Base-by-base conservation (phyloP, 2,329 filamentous ascomycete species). In the Fusarium nelsonii region DNA sequence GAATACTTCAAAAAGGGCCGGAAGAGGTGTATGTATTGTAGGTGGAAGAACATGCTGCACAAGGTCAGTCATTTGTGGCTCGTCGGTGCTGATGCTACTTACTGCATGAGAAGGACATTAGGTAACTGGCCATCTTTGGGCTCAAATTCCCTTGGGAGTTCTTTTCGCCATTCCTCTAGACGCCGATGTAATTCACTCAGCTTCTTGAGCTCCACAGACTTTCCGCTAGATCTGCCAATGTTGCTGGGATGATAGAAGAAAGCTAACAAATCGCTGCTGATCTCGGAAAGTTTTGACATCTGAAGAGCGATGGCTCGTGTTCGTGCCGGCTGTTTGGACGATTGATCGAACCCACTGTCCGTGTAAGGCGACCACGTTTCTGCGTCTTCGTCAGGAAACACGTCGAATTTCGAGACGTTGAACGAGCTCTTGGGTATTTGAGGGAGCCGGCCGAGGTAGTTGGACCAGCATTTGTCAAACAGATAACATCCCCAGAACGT, bases 381-480 rank as follows among this genome's bases (percentile, higher is more conserved):
- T 4, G 92, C 87, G 72, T 99, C 96, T 77, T 98, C 96, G 52
- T 89, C 87, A 0, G 94, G 94, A 71, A 97, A 96, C 12, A 97
- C 93, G 63, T 97, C 94, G 69, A 93, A 92, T 77, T 95, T 97
- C 28, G 93, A 91, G 1, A 94, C 92, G 34, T 91, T 97, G 73
- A 93, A 92, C 9, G 92, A 92, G 32, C 89, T 89, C 41, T 88
- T 90, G 0, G 93, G 91, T 12, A 98, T 83, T 78, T 97, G 95
- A 12, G 96, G 95, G 65, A 97, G 84, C 43, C 96, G 91, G 48
- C 96, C 95, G 28, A 98, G 87, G 73, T 98, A 98, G 78, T 97
- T 98, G 50, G 94, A 97, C 94, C 95, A 98, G 78, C 93, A 97
- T 85, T 97, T 98, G 82, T 99, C 96, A 78, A 98, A 97, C n/a